Percentiles rank a stretch among this genome's conserved stretches.
Conservation (phyloP, 2,329 filamentous ascomycete genomes). For the Hypoxylon sp. region DNA sequence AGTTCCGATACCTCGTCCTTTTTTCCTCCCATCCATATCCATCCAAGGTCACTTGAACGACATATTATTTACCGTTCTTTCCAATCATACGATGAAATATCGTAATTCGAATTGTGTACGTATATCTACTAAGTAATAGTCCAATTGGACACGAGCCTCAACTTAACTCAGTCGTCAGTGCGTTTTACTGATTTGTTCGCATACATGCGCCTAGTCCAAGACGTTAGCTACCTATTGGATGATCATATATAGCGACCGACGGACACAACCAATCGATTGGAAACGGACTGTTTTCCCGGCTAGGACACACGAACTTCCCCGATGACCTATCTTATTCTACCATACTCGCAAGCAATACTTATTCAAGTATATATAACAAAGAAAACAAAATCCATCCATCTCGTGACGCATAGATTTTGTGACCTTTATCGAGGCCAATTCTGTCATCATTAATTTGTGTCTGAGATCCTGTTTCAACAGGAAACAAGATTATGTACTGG, state of each 20-base stretch:
- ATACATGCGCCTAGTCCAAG: constrained; percentile 37
- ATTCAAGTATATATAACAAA: constrained; percentile 19
- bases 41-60: constrained; percentile 38
- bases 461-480: constrained; percentile 2
- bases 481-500: constrained; percentile 6
- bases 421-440: constrained; percentile 5
- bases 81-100: constrained; percentile 47
- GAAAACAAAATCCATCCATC: constrained; percentile 7
- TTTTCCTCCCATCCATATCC: constrained; percentile 24
- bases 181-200: constrained; percentile 44
- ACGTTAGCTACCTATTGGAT: constrained; percentile 39
- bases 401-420: constrained; percentile 14
- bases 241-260: constrained; percentile 33
- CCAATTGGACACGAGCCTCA: constrained; percentile 44
- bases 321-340: constrained; percentile 38
- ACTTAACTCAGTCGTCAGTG: constrained; percentile 36
- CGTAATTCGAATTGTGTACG: constrained; percentile 41
- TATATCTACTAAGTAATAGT: constrained; percentile 30
- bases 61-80: constrained; percentile 29
- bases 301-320: constrained; percentile 35
- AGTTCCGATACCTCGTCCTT: constrained; percentile 35
- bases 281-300: constrained; percentile 43
- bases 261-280: constrained; percentile 38
- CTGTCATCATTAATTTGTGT: not conserved
- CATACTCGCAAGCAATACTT: constrained; percentile 31